phyloP scores from a whole-genome alignment of 2,329 filamentous ascomycete genomes.

The Xylaria sp. region DNA sequence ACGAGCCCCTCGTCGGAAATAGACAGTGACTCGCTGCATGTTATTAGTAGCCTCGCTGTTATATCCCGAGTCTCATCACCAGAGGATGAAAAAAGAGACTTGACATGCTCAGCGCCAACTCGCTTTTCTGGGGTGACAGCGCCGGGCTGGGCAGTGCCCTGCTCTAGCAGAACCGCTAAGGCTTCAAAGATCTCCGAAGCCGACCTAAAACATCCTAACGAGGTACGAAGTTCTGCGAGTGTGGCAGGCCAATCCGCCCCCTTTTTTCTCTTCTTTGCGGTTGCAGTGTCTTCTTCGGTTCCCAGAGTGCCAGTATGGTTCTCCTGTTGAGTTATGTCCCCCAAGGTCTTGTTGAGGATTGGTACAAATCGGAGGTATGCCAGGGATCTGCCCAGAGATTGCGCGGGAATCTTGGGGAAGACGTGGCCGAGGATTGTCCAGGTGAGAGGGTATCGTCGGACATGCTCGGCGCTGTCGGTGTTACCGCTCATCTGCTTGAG shows the following conservation, averaged over 20 bases:
- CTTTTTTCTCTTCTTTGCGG: conserved; percentile 57
- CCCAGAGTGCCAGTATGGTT: conserved; percentile 29
- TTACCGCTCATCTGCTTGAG: conserved; percentile 69
- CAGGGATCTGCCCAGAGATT: conserved; percentile 76
- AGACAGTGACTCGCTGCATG: conserved; percentile 57
- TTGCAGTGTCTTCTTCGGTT: conserved; percentile 44
- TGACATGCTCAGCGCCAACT: conserved; percentile 69
- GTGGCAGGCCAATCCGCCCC: conserved; percentile 53
- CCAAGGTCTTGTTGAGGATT: conserved; percentile 73
- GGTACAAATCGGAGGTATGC: conserved; percentile 75
- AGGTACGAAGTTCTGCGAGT: conserved; percentile 54
- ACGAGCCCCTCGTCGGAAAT: conserved; percentile 49
- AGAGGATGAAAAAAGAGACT: conserved; percentile 65
- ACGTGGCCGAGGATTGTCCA: conserved; percentile 72
- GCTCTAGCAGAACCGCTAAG: conserved; percentile 59
- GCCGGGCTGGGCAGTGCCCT: conserved; percentile 53
- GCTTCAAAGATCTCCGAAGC: conserved; percentile 62
- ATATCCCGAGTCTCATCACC: conserved; percentile 60
- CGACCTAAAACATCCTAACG: conserved; percentile 58
- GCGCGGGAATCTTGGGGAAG: conserved; percentile 73
- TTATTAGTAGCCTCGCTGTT: conserved; percentile 57
- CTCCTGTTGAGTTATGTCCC: conserved; percentile 60
- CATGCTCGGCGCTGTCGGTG: conserved; percentile 59
- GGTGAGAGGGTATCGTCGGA: conserved; percentile 66
- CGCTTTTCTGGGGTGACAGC: conserved; percentile 54